Base-by-base conservation (phyloP, 2,329 filamentous ascomycete genomes). In the Sclerotinia nivalis region DNA sequence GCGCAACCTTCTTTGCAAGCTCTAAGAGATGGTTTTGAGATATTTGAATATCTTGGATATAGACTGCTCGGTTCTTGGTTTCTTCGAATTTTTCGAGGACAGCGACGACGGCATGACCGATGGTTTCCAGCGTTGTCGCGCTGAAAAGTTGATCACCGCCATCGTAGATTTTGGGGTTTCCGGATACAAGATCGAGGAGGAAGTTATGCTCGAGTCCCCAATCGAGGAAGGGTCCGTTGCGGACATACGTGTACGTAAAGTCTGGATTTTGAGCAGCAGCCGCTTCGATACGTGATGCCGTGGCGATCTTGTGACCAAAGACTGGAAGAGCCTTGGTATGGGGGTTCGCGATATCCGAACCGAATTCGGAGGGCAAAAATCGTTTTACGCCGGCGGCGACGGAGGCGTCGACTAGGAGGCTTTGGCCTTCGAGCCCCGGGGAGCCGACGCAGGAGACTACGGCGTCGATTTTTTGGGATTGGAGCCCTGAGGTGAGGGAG, bases 331-430 rank as follows among this genome's bases (percentile, higher is more conserved):
- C 64, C 68, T 80, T 72, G 60, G 78, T 73, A 66, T 77, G 77
- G 76, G 80, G 52, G 73, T 79, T 71, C 74, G 81, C 75, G 80
- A 82, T 75, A 76, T 82, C 76, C 10, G 78, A 78, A 28, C 80
- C 81, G 52, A 85, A 90, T 69, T 90, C 87, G 2, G 85, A 85
- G 1, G 88, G 87, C 40, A 90, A 80, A 79, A 89, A 88, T n/a
- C 87, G 83, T 73, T 86, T 82, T 9, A 90, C 87, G 10, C 86
- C 85, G 0, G 87, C 87, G 9, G 83, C 83, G 58, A 86, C 82
- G 20, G 87, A 83, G 1, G 87, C 88, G 62, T 90, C 84, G 59
- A 89, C 82, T 68, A 89, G 75, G 25, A 80, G 77, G 20, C 78
- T 78, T 76, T 90, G 88, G 6, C 80, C 80, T 25, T 78, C 80